Base-by-base conservation (phyloP, 345 rosid genomes). In the Acer saccharum region DNA sequence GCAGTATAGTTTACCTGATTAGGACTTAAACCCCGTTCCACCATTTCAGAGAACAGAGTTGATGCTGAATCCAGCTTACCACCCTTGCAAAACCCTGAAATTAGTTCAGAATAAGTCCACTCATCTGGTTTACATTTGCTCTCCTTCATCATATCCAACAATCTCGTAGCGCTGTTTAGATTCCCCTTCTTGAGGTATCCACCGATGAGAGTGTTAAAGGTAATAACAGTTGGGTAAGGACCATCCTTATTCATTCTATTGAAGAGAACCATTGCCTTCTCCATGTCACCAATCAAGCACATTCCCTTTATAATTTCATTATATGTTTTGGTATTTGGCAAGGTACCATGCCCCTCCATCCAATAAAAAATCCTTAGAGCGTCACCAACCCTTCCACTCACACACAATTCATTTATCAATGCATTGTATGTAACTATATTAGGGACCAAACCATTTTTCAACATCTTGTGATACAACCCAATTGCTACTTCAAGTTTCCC, bases 381-480 rank as follows among this genome's bases (percentile, higher is more conserved):
- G 60, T 72, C 70, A 46, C 12, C 80, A 70, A 74, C 71, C 66
- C 86, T 85, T 67, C 80, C 77, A 77, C 75, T 81, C 2, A 25
- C 73, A 82, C 87, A 87, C 68, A 88, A 67, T 72, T 70, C 83
- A 80, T 86, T 85, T 80, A 89, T 89, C 78, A 91, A 73, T 54
- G 86, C 82, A 80, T 91, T 91, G 80, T 80, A 89, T 0, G 95
- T 88, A 78, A 89, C 82, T 0, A 81, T 83, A 74, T 72, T 87
- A 32, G 91, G 93, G 71, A 72, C 75, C 73, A 91, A 61, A 74
- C 91, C 89, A 41, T 75, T 76, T 84, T 76, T 83, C 76, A 84
- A 71, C 91, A 89, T 86, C 79, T 82, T 91, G 79, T 89, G 90
- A 77, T 84, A 91, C 68, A 88, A 69, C 74, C 95, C 93, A 73